Base-by-base conservation (phyloP, 2,329 filamentous ascomycete genomes). In the Penicillium sp. region DNA sequence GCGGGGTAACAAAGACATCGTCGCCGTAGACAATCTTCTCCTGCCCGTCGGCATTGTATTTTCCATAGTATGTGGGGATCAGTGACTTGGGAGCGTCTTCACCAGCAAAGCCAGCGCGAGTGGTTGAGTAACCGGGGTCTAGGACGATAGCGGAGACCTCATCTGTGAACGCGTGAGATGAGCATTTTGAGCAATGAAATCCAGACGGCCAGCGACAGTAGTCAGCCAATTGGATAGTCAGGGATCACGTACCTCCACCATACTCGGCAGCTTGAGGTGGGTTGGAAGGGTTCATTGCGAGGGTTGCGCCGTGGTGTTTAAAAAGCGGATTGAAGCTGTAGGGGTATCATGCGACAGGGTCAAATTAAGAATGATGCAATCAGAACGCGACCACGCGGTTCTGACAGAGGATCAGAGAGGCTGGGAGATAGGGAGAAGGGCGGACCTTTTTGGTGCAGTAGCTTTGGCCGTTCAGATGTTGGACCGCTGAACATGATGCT, bases 61-160 rank as follows among this genome's bases (percentile, higher is more conserved):
- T 79, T 57, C 89, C 92, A 77, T 99, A 99, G 77, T 89, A 91
- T 42, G 92, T 94, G 27, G 93, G 92, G 54, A 96, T 83, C 53
- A 97, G 87, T 29, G 90, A 92, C 79, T 97, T 97, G 64, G 94
- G 94, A 0, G 92, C 88, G 77, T 99, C 94, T 83, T 99, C 95
- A 70, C 95, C 94, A 11, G 95, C 95, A 70, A 97, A 99, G 54
- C 94, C 94, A 56, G 92, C 94, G 75, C 95, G 92, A 39, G 90
- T 92, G 64, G 86, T 88, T 69, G 89, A 90, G 78, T 92, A 97
- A 58, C 95, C 94, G 3, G 94, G 90, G 71, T 99, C 94, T 70
- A 99, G 90, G 36, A 99, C 90, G 64, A 99, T 89, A 48, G 95
- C 95, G 34, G 92, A 95, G 61, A 99, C 92, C 79, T 99, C 94